Evolutionary conservation across 768 basidiomycete species (phyloP).

Genomic region (Hygrophoropsis aurantiaca): DNA sequence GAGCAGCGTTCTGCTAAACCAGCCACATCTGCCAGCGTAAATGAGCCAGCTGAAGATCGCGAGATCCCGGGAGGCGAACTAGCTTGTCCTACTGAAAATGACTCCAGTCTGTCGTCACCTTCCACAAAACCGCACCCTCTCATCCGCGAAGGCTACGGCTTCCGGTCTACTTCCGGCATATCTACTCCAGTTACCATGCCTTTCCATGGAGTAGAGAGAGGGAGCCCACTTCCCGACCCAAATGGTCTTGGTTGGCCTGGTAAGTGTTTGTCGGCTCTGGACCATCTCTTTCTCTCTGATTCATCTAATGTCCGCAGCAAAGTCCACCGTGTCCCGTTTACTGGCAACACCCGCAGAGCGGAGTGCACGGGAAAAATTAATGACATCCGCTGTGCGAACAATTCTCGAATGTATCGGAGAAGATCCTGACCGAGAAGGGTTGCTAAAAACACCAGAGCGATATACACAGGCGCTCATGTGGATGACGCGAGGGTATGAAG

Average conservation of each 20-base stretch:
- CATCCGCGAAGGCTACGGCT: slow-evolving; percentile 78
- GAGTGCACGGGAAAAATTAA: slow-evolving; percentile 67
- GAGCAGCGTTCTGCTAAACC: slow-evolving; percentile 17
- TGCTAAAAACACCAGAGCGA: slow-evolving; percentile 88
- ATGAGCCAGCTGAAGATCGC: slow-evolving; percentile 1
- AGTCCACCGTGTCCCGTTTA: slow-evolving; percentile 83
- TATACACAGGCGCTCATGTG: slow-evolving; percentile 97
- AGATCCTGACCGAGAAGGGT: slow-evolving; percentile 93
- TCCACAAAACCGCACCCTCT: slow-evolving; percentile 29
- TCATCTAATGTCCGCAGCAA: slow-evolving; percentile 59
- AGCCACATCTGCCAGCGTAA: slow-evolving; percentile 1
- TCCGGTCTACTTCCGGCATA: slow-evolving; percentile 66
- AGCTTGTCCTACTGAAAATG: slow-evolving; percentile 1
- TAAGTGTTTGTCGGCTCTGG: slow-evolving; percentile 30
- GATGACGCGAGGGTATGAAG: slow-evolving; percentile 99
- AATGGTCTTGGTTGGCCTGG: slow-evolving; percentile 95
- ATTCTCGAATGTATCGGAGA: slow-evolving; percentile 98
- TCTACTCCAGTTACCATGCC: slow-evolving; percentile 54
- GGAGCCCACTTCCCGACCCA: slow-evolving; percentile 43
- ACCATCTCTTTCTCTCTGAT: slow-evolving; percentile 6
- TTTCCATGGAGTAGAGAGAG: slow-evolving; percentile 20
- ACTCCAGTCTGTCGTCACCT: slow-evolving; percentile 11
- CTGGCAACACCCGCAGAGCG: slow-evolving; percentile 77
- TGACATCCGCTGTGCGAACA: slow-evolving; percentile 83
- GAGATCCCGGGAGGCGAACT: slow-evolving; percentile 8